Evolutionary conservation across 495 filamentous ascomycete genomes (phyloP).

Genomic region (Pyrenula massariospora): DNA sequence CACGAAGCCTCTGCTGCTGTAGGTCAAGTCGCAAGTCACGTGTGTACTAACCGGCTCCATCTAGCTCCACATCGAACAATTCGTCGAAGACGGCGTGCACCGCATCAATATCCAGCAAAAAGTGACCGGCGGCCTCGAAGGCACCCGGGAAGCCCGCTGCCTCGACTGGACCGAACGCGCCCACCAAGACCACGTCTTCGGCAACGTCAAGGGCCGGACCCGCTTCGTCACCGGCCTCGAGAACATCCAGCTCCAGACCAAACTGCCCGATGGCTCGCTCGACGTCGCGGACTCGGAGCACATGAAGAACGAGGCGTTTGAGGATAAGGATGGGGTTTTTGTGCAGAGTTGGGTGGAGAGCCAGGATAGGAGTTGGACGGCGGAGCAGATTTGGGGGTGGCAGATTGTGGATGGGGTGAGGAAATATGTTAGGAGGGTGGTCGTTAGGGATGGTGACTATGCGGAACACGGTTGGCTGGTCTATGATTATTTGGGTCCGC

Average conservation of each 20-base stretch:
- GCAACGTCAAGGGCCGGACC: constrained; percentile 49
- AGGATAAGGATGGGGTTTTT: constrained; percentile 25
- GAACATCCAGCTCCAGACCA: constrained; percentile 20
- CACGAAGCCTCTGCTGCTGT: constrained; percentile 3
- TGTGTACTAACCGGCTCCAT: too few relatives aligned
- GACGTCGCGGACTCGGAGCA: constrained; percentile 33
- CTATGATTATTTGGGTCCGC: constrained; percentile 45
- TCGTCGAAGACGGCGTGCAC: constrained; percentile 36
- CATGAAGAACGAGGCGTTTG: constrained; percentile 30
- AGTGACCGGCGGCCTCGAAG: constrained; percentile 62
- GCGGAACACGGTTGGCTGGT: constrained; percentile 52
- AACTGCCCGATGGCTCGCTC: constrained; percentile 20
- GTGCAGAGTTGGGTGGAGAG: constrained; percentile 36
- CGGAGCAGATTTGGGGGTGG: constrained; percentile 55
- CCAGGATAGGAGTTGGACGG: constrained; percentile 29
- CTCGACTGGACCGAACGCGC: constrained; percentile 60
- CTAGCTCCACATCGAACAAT: constrained; percentile 48
- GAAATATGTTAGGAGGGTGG: constrained; percentile 54
- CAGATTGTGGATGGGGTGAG: constrained; percentile 46
- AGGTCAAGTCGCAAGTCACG: too few relatives aligned
- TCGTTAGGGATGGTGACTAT: constrained; percentile 52
- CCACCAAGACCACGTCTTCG: constrained; percentile 76
- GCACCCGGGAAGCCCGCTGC: constrained; percentile 57
- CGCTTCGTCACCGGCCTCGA: constrained; percentile 35
- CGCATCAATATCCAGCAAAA: constrained; percentile 79